Evolutionary conservation across 495 filamentous ascomycete species (phyloP), one percentile per base, ranked within the genome.

Genomic region (Neurospora terricola): DNA sequence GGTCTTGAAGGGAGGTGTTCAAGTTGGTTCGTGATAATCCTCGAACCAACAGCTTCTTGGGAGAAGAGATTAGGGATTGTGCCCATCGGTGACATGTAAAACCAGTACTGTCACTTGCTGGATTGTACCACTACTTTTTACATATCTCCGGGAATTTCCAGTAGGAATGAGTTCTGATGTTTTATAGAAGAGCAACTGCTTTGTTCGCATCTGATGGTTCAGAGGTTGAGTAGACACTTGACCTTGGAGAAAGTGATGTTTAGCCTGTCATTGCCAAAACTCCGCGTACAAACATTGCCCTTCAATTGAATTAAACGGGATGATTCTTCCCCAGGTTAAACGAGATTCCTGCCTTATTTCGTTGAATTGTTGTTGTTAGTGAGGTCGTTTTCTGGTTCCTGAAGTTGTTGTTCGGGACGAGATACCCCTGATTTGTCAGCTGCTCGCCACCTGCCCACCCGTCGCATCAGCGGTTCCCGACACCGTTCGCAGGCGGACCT

Each of bases 351-450:
- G 21, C 21, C 45, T 59, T 27, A 3, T 27, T 12, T 2, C 6
- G 21, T 59, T 12, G 21, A 14, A 11, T 43, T 54, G n/a, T 59
- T 27, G 48, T 30, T 6, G 48, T 62, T 3, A 16, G 5, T 30
- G 12, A 59, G 7, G 48, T 59, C 23, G 43, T 59, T 59, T 5
- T 27, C 40, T 54, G 21, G 42, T 1, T 0, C 42, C 21, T 54
- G 45, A 21, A 59, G n/a, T 59, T 59, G 21, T 66, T 36, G 14
- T 66, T 36, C 14, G 27, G 54, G 54, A 66, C 12, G 6, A 14
- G 27, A 66, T 66, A 66, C 23, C 38, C 37, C 3, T 70, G 73
- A 43, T 75, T 75, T 75, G 73, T 75, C 73, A 75, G 73, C 73
- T 59, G 70, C 68, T 69, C 34, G 59, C 27, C n/a, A 23, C 30